Base-by-base conservation (phyloP, 2,329 filamentous ascomycete species). In the Xylaria hypoxylon region DNA sequence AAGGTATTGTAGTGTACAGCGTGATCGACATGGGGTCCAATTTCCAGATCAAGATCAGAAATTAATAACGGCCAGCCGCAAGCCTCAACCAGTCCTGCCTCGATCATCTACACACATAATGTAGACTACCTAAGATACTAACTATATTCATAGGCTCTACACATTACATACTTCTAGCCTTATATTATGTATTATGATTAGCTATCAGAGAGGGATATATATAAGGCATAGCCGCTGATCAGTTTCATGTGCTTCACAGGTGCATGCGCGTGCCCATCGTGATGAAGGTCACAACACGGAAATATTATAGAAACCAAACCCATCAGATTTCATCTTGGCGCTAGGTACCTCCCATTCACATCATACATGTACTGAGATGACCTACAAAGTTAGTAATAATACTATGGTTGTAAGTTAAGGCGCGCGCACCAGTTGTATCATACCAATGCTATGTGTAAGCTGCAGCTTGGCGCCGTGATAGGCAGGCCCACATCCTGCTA, bases 1-100 rank as follows among this genome's bases (percentile, higher is more conserved):
- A n/a, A n/a, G n/a, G n/a, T n/a, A n/a, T 47, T 45, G 45, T 35
- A 55, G 40, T 17, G 26, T 52, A 53, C 55, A 51, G 59, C 59
- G 15, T 68, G 66, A 68, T 68, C 66, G 66, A 65, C 65, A 51
- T 50, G 65, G 62, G 53, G 42, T 38, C 62, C 48, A 62, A 65
- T 65, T 65, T 59, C 65, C 62, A 68, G 58, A 65, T 63, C 65
- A 59, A 65, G 53, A 68, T 56, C 58, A 62, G 42, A 65, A 62
- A 59, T 67, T 57, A 63, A 26, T n/a, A 53, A 66, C 45, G 38
- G 53, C 40, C 59, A 66, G 64, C 64, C 64, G 22, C 59, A 59
- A 62, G 48, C 64, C 64, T 59, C 38, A 47, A 22, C 2, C 24
- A 15, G 19, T 22, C 31, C 10, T 28, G 19, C 28, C 42, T 31